Base-by-base conservation (phyloP, 495 filamentous ascomycete species). In the Acidiella bohemica region DNA sequence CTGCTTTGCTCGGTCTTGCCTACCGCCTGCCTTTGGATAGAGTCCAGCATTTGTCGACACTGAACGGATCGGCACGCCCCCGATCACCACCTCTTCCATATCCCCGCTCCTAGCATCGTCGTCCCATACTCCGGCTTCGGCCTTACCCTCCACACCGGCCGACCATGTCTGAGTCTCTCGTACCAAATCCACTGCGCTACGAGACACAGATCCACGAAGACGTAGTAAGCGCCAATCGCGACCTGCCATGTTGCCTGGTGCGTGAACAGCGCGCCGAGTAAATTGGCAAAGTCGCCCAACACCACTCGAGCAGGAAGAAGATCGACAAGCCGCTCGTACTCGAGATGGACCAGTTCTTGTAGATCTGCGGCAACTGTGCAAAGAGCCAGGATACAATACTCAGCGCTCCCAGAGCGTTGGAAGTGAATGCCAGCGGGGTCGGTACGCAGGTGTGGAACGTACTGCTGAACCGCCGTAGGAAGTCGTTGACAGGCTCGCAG, bases 371-470 rank as follows among this genome's bases (percentile, higher is more conserved):
- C 14, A 83, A 59, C 55, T 83, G 80, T 20, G 80, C 79, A 51
- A 81, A 84, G n/a, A 84, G 63, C 79, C 79, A 84, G 35, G 79
- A 73, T 27, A 74, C 49, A 26, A 83, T 81, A 51, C 73, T 78
- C 43, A 75, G 56, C 0, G 67, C 67, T 27, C 79, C 79, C 27
- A 82, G 62, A n/a, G 68, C 41, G 5, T 70, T 75, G 30, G 79
- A 84, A 46, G 78, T 54, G 44, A 82, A 62, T 37, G 77, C 75
- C 27, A 81, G 68, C 39, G 72, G 65, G 18, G 72, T 78, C 12
- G 79, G 79, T 11, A 82, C 56, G 60, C 79, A 84, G 38, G 71
- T 73, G 50, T 76, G 70, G 46, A 82, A 68, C 34, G 67, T 59
- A 4, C 66, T 63, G 44, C 79, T 83, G 38, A 82, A 38, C 14